Evolutionary conservation across 2,329 filamentous ascomycete genomes (phyloP), one percentile per base, ranked within the genome.

Genomic region (Diaporthe australafricana): DNA sequence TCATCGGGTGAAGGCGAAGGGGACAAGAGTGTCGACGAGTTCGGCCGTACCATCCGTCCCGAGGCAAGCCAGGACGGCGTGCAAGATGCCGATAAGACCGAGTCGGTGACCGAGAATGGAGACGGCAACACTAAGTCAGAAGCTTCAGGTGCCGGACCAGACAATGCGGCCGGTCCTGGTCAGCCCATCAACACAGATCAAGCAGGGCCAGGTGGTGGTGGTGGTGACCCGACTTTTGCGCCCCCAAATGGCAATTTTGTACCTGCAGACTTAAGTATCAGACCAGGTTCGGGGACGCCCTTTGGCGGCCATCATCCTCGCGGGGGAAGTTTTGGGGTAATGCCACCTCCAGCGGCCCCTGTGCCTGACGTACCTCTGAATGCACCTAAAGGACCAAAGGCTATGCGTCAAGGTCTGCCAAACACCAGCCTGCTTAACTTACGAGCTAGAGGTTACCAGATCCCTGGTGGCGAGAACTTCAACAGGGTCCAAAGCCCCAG

Each of bases 381-480:
- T 83, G 96, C 96, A 35, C 96, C 96, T 35, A 97, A 93, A 69
- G 96, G 95, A 12, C 96, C 96, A 60, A 95, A 96, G 83, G 96
- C 96, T 22, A 97, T 98, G 94, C 90, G 96, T 74, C 93, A 96
- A 82, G 94, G 95, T 38, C 86, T 95, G 14, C 93, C 94, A 66
- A 97, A 97, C 81, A 95, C 92, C 71, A 94, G 93, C 76, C 88
- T 93, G 68, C 88, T 91, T 75, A 89, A 93, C 77, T 80, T 91
- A 80, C 85, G 90, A 74, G 88, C 88, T 30, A 82, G 86, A 74
- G 87, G 86, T 48, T 85, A 83, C 78, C 86, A 81, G 25, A 68
- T 74, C 40, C 73, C 73, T 11, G 73, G 68, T 45, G 65, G 62
- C 80, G 84, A 73, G 83, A 83, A 68, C 80, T 80, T 77, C 20